Evolutionary conservation across 164 flowering plant species (phyloP), one percentile per base, ranked within the genome.

Genomic region (Sextonia rubra): DNA sequence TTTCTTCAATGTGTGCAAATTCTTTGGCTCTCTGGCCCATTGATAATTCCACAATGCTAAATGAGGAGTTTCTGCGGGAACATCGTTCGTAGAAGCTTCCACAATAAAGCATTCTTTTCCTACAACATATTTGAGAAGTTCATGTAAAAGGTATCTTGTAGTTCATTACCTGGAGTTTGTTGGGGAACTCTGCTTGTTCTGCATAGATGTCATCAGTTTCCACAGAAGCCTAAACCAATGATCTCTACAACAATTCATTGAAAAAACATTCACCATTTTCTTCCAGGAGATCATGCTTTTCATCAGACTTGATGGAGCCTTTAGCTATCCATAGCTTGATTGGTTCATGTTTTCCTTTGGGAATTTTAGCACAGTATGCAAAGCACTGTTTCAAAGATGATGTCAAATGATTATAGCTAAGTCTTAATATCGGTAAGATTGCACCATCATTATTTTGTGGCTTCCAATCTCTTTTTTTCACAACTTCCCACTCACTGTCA

Each of bases 321-420:
- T 74, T 22, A 9, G 77, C 77, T 22, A 69, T 70, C 81, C 81
- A 79, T 6, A 69, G 58, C 37, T 69, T 61, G 27, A 75, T 60
- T 29, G 73, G 32, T 11, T 4, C 17, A 5, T 73, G 62, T 24
- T 72, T 79, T 25, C 48, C 69, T 47, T 79, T 79, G 2, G 78
- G 81, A 69, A 72, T 73, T 15, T 75, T 11, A 1, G 74, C 69
- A 64, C 76, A 79, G 30, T 56, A 75, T 0, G 68, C 71, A 70
- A 79, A 75, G 23, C 78, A 74, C 23, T 60, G 73, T 64, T 66
- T 77, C 58, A 77, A 66, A 49, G 65, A 71, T 63, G 67, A 66
- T 23, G 78, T 75, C 48, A 79, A 17, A 60, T 72, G 62, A 25
- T 69, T 11, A 61, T 75, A 75, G 64, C 76, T 75, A 58, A 79